phyloP scores from a whole-genome alignment of 306 rosid genomes.

The Begonia masoniana region DNA sequence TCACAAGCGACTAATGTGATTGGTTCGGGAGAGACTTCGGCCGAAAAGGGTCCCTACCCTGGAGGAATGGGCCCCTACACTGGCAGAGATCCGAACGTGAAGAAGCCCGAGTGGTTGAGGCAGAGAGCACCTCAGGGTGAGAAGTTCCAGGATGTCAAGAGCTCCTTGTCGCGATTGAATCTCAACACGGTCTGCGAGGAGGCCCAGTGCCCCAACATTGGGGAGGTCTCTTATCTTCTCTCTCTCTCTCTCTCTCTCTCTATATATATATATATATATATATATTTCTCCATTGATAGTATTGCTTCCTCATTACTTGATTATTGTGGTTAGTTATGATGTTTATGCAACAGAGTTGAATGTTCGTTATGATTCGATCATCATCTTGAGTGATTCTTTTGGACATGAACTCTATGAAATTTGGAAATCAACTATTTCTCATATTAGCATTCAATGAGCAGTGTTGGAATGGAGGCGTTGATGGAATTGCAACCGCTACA shows the following conservation, averaged over 20 bases:
- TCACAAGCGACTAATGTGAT: conserved; percentile 11
- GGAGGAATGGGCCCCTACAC: conserved; percentile 60
- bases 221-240: too few species aligned
- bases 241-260: background rate
- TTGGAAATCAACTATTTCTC: background rate
- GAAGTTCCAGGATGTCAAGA: conserved; percentile 44
- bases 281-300: background rate
- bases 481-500: conserved; percentile 89
- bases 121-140: conserved; percentile 80
- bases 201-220: conserved; percentile 95
- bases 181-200: conserved; percentile 91
- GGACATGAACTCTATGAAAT: background rate
- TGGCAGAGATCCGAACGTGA: conserved; percentile 64
- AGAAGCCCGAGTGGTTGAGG: conserved; percentile 79
- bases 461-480: conserved; percentile 98
- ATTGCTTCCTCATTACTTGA: too few species aligned
- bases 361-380: background rate
- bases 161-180: conserved; percentile 51
- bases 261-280: too few species aligned
- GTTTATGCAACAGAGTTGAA: too few species aligned
- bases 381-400: background rate
- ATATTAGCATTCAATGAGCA: conserved; percentile 19
- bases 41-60: conserved; percentile 21
- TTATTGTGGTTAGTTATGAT: too few species aligned
- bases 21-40: too few species aligned